Evolutionary conservation across 495 filamentous ascomycete genomes (phyloP).

Genomic region (Tuber magnatum): DNA sequence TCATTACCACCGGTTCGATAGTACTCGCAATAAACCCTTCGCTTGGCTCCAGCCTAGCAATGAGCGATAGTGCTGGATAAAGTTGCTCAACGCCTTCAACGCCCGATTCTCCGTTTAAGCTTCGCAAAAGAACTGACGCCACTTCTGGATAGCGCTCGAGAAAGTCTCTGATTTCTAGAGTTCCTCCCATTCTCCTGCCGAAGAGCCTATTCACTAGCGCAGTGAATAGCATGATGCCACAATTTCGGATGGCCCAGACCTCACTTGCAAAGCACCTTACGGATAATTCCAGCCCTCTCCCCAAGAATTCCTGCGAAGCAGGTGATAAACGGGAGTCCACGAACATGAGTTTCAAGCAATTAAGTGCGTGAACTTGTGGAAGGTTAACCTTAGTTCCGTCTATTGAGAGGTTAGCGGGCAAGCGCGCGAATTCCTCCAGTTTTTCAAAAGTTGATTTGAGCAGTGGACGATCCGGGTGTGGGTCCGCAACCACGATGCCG

Average conservation of each 20-base stretch:
- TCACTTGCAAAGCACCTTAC: slow-evolving; percentile 61
- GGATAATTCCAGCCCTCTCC: slow-evolving; percentile 64
- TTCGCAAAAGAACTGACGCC: slow-evolving; percentile 57
- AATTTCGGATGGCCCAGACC: slow-evolving; percentile 86
- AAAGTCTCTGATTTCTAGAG: slow-evolving; percentile 48
- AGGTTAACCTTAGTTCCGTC: slow-evolving; percentile 53
- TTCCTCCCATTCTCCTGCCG: slow-evolving; percentile 54
- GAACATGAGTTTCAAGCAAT: slow-evolving; percentile 82
- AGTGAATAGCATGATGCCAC: slow-evolving; percentile 78
- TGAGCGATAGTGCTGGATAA: slow-evolving; percentile 80
- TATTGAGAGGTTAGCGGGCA: slow-evolving; percentile 46
- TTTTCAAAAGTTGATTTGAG: slow-evolving; percentile 32
- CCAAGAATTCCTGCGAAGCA: slow-evolving; percentile 60
- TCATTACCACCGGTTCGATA: slow-evolving; percentile 48
- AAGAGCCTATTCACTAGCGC: slow-evolving; percentile 71
- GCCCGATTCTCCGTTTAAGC: slow-evolving; percentile 44
- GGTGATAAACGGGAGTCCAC: slow-evolving; percentile 63
- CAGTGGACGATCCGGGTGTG: slow-evolving; percentile 51
- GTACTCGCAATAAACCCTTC: slow-evolving; percentile 45
- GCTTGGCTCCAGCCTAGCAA: slow-evolving; percentile 55
- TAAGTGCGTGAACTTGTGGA: slow-evolving; percentile 89
- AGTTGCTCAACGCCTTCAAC: slow-evolving; percentile 59
- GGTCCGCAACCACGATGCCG: slow-evolving; percentile 60
- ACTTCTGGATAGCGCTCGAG: slow-evolving; percentile 68
- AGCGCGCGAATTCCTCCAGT: slow-evolving; percentile 51